These are phyloP conservation scores for Alternaria burnsii DNA, from an alignment of 2,329 filamentous ascomycete genomes.

Conservation along the genomic window DNA sequence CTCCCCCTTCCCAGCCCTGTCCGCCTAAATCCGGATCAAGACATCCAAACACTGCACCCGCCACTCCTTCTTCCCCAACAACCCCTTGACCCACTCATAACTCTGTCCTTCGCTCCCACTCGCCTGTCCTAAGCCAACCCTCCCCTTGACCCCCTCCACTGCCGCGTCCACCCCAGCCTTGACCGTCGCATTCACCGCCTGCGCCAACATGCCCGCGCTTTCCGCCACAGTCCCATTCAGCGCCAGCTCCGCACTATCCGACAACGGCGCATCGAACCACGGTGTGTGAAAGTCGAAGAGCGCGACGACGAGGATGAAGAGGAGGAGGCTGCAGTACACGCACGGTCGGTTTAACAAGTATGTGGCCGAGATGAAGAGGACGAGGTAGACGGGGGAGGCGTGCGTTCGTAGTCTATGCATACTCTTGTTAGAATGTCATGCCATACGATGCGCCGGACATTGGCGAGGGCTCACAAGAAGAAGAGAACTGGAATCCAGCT, in stretches of 20 bases:
- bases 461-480: constrained; percentile 56
- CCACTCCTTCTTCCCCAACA: constrained; percentile 87
- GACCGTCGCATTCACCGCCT: constrained; percentile 67
- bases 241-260: constrained; percentile 42
- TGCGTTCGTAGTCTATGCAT: constrained; percentile 52
- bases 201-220: constrained; percentile 73
- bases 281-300: constrained; percentile 93
- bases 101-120: constrained; percentile 72
- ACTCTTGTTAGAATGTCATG: not conserved
- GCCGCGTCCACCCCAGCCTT: constrained; percentile 41
- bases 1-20: not conserved
- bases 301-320: constrained; percentile 92
- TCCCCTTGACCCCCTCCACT: constrained; percentile 39
- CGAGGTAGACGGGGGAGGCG: constrained; percentile 59
- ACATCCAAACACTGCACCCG: constrained; percentile 90
- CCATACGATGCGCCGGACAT: not conserved
- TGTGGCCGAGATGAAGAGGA: constrained; percentile 77
- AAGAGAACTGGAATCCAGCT: constrained; percentile 63
- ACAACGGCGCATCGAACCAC: constrained; percentile 85
- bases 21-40: constrained; percentile 70
- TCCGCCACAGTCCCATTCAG: constrained; percentile 47
- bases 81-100: constrained; percentile 80
- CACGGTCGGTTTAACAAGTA: constrained; percentile 97
- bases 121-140: constrained; percentile 43
- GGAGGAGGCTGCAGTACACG: constrained; percentile 95